Base-by-base conservation (phyloP, 495 filamentous ascomycete genomes). In the Xylaria curta region DNA sequence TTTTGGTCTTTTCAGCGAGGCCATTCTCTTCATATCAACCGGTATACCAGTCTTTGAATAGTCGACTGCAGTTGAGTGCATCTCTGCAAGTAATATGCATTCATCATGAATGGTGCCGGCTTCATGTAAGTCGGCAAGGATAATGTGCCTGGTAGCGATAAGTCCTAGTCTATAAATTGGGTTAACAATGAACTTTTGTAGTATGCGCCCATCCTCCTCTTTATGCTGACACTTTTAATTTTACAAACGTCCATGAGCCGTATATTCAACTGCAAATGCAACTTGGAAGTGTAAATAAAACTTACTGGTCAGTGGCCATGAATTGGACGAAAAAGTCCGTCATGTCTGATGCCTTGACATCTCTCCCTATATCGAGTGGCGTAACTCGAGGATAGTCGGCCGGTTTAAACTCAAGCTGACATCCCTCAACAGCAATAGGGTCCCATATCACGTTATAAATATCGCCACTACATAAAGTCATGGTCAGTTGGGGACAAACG, bases 51-150 rank as follows among this genome's bases (percentile, higher is more conserved):
- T 90, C 77, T 97, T 96, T 2, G 90, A 92, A 73, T 91, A 97
- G 78, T 97, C 93, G 1, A 97, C 94, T 0, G 92, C 93, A 0
- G 84, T 90, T 0, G 93, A 96, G 66, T 91, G 89, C 76, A 96
- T 79, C 66, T 88, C 83, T 4, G 94, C 92, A 1, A 97, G 82
- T 15, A 78, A 80, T 19, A 89, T 78, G 68, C 93, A 95, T 40
- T 88, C 82, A 0, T 73, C 70, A 70, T 92, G 78, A 0, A 81
- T 78, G 0, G 91, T 89, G 0, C 94, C 93, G 0, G 66, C 26
- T 0, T 56, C n/a, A 36, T 79, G 77, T 70, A 88, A 84, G 77
- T 95, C 93, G 0, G 92, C 92, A 13, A 93, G 73, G 10, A 91
- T 86, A 75, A 89, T 86, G 72, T 97, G 93, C 15, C 85, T 81